Percentiles rank a stretch among this genome's conserved stretches.
These are phyloP conservation scores for Fraxinus americana DNA, from an alignment of 257 asterid species.

Conservation along the genomic window DNA sequence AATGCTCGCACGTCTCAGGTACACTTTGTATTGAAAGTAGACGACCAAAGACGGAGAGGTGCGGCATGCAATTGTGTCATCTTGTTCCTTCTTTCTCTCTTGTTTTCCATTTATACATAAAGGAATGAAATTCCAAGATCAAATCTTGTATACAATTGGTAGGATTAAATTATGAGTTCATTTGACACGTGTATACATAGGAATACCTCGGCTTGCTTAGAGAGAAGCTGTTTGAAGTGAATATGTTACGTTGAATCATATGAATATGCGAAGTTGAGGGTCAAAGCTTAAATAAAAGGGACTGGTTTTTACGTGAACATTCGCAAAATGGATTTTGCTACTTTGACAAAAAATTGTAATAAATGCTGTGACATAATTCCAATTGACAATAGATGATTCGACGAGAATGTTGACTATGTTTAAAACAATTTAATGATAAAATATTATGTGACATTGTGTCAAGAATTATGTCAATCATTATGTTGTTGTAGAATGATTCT, in stretches of 20 bases:
- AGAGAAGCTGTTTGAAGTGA: constrained; percentile 16
- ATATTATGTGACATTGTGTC: too few relatives aligned
- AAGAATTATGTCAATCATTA: too few relatives aligned
- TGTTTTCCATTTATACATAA: not conserved
- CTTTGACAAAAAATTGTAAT: too few relatives aligned
- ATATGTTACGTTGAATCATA: constrained; percentile 22
- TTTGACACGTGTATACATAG: constrained; percentile 27
- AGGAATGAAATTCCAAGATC: not conserved
- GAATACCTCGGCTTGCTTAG: constrained; percentile 37
- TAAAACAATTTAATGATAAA: too few relatives aligned
- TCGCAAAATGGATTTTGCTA: not conserved
- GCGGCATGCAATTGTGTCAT: not conserved
- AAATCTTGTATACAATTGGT: not conserved
- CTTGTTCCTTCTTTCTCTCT: not conserved
- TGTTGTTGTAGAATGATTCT: not conserved
- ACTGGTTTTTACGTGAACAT: constrained; percentile 19
- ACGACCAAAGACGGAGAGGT: too few relatives aligned
- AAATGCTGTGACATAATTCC: too few relatives aligned
- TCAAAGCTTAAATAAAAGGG: constrained; percentile 13
- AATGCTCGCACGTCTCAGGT: not conserved
- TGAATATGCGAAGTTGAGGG: constrained; percentile 17
- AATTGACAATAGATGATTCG: too few relatives aligned
- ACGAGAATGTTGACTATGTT: too few relatives aligned
- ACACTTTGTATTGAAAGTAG: too few relatives aligned
- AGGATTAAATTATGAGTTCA: not conserved